These are phyloP conservation scores for Fusarium armeniacum DNA, from an alignment of 2,329 filamentous ascomycete species.

Conservation along the genomic window DNA sequence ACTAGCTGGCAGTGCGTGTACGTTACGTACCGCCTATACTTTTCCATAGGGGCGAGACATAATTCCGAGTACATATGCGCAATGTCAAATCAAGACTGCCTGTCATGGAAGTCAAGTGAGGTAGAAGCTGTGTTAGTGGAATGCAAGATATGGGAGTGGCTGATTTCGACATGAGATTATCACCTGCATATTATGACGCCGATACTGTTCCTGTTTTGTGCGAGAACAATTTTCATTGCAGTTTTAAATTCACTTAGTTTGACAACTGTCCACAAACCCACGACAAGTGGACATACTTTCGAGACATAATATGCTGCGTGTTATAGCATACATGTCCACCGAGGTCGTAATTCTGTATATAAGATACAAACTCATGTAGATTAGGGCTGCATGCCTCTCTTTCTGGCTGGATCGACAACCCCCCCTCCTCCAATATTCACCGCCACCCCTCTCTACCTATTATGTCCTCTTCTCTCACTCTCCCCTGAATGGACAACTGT, in stretches of 20 bases:
- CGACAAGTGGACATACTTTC: not conserved
- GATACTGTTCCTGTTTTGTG: conserved; percentile 5
- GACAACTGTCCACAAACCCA: not conserved
- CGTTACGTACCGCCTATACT: not conserved
- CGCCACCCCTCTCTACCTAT: conserved; percentile 17
- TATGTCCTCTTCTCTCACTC: conserved; percentile 20
- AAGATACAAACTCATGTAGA: conserved; percentile 29
- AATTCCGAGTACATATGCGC: not conserved
- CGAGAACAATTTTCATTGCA: not conserved
- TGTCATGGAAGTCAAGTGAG: conserved; percentile 2
- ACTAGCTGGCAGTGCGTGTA: not conserved
- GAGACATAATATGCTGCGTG: conserved; percentile 4
- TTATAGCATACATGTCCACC: conserved; percentile 2
- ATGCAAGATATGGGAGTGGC: conserved; percentile 3
- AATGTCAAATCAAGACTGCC: not conserved
- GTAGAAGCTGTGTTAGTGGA: conserved; percentile 1
- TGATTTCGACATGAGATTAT: conserved; percentile 1
- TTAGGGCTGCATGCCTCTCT: conserved; percentile 38
- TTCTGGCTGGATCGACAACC: conserved; percentile 37
- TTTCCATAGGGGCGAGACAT: not conserved
- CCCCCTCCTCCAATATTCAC: conserved; percentile 26
- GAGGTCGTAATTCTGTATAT: conserved; percentile 4
- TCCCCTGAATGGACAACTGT: conserved; percentile 3
- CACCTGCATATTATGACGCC: conserved; percentile 7
- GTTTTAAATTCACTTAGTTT: not conserved